Evolutionary conservation across 169 alveolate species (phyloP).

Genomic region (Plasmodium malariae): DNA sequence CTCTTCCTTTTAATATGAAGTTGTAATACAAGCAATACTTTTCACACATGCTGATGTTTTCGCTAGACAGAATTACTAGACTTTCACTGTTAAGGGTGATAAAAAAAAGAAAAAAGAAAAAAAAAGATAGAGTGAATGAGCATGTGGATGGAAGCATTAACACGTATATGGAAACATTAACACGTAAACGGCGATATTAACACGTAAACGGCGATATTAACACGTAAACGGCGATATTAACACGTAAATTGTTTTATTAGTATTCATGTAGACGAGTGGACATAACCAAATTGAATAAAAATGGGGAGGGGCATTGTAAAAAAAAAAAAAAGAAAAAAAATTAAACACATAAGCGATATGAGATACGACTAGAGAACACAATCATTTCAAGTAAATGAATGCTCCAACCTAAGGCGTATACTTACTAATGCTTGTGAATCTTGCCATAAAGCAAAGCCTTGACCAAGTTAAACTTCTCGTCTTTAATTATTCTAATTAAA

Average conservation of each 20-base stretch:
- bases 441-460: constrained; percentile 33
- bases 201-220: not conserved
- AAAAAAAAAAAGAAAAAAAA: not conserved
- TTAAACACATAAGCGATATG: not conserved
- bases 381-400: too few species aligned
- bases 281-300: not conserved
- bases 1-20: constrained; percentile 6
- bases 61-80: constrained; percentile 5
- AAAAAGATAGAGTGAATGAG: not conserved
- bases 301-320: too few species aligned
- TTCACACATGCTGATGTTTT: constrained; percentile 35
- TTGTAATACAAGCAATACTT: constrained; percentile 44
- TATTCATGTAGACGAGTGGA: too few species aligned
- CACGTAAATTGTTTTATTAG: too few species aligned
- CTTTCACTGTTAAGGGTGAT: constrained; percentile 30
- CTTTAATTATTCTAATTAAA: constrained; percentile 3
- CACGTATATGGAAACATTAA: too few species aligned
- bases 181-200: not conserved
- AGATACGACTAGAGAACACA: too few species aligned
- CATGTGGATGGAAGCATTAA: too few species aligned
- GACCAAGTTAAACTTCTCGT: not conserved
- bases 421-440: constrained; percentile 47
- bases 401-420: not conserved
- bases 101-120: not conserved
- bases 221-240: too few species aligned